Conservation (phyloP, 1,139 yeast species). For the Yueomyces sp. region DNA sequence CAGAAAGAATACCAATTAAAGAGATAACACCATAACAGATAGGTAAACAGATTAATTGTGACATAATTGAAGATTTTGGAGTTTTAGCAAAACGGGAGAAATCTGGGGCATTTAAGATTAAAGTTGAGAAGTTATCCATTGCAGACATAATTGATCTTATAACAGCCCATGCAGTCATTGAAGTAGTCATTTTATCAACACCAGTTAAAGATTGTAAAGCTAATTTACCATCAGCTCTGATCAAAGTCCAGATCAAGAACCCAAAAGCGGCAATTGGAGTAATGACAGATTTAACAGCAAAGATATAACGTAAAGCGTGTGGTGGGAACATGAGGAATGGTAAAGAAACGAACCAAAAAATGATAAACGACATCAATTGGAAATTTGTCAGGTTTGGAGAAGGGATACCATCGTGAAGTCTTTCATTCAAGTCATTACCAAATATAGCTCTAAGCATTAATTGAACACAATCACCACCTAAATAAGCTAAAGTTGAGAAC, state of each 20-base stretch:
- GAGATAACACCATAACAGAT: conserved; percentile 67
- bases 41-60: conserved; percentile 58
- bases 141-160: conserved; percentile 65
- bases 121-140: conserved; percentile 73
- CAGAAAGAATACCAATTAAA: conserved; percentile 72
- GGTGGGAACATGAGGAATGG: conserved; percentile 79
- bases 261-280: conserved; percentile 74
- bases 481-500: conserved; percentile 72
- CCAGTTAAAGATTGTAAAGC: conserved; percentile 29
- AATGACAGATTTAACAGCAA: conserved; percentile 60
- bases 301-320: conserved; percentile 65
- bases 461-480: conserved; percentile 74
- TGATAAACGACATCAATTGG: conserved; percentile 56
- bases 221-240: conserved; percentile 22
- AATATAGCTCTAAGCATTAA: conserved; percentile 58
- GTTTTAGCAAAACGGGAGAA: conserved; percentile 71
- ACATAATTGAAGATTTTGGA: conserved; percentile 34
- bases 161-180: conserved; percentile 70
- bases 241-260: conserved; percentile 69
- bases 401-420: conserved; percentile 39
- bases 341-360: conserved; percentile 63
- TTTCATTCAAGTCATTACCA: conserved; percentile 41
- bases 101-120: conserved; percentile 85
- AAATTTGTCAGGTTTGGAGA: conserved; percentile 42
- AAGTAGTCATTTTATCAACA: conserved; percentile 6